Conservation (phyloP, 192 early-diverging fungal genomes). For the Entomortierella beljakovae region DNA sequence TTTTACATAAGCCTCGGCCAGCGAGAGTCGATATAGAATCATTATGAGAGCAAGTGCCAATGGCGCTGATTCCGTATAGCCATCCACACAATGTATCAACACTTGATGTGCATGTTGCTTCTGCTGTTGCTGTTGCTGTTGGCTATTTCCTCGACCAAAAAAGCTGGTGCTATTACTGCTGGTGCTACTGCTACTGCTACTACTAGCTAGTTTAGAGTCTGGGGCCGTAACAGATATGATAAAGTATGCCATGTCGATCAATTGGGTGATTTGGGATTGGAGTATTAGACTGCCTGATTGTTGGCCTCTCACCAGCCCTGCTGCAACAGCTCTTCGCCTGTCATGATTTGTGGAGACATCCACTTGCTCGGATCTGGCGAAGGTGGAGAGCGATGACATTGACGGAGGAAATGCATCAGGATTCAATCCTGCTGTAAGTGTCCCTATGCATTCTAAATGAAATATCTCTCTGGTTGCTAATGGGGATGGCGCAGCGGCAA, state of each 20-base stretch:
- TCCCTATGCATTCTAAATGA: conserved; percentile 38
- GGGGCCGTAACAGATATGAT: conserved; percentile 22
- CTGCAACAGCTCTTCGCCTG: conserved; percentile 27
- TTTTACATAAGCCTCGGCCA: conserved; percentile 65
- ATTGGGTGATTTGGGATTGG: conserved; percentile 19
- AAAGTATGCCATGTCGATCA: conserved; percentile 51
- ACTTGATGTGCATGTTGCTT: conserved; percentile 50
- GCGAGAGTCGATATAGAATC: conserved; percentile 55
- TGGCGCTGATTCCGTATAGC: conserved; percentile 67
- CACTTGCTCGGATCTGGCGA: conserved; percentile 13
- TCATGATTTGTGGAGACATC: conserved; percentile 23
- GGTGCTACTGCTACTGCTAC: conserved; percentile 22
- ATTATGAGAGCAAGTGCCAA: conserved; percentile 61
- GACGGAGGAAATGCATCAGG: conserved; percentile 47
- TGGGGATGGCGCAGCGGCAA: conserved; percentile 15
- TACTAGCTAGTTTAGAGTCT: not conserved
- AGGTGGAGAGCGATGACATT: conserved; percentile 30
- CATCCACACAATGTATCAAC: conserved; percentile 68
- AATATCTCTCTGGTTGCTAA: conserved; percentile 40
- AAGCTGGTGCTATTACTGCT: conserved; percentile 52
- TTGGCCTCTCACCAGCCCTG: conserved; percentile 7
- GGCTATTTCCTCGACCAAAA: conserved; percentile 43
- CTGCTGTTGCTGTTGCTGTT: conserved; percentile 10
- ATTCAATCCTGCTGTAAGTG: conserved; percentile 15
- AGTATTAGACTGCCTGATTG: conserved; percentile 16